Conservation (phyloP, 2,329 filamentous ascomycete species). For the Falciphora oryzae region DNA sequence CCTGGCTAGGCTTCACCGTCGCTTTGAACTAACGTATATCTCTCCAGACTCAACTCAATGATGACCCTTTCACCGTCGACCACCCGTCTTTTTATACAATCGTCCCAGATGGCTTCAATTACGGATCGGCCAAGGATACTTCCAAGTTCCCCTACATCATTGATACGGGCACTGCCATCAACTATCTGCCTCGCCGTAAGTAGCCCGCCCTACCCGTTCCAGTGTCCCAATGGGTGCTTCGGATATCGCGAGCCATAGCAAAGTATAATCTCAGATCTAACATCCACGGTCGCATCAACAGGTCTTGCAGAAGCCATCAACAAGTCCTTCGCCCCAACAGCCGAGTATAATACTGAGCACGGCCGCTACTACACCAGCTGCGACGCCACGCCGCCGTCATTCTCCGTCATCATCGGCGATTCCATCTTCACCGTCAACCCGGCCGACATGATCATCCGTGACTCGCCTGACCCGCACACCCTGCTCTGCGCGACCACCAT, state of each 20-base stretch:
- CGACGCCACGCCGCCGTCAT: conserved; percentile 37
- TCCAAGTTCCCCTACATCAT: conserved; percentile 44
- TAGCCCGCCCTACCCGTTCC: conserved; percentile 8
- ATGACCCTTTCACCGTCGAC: conserved; percentile 30
- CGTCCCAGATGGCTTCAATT: conserved; percentile 41
- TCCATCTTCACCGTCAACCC: conserved; percentile 42
- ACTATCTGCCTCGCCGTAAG: conserved; percentile 43
- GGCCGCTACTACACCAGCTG: conserved; percentile 44
- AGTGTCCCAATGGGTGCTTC: not conserved
- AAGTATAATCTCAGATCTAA: not conserved
- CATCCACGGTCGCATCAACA: conserved; percentile 15
- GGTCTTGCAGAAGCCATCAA: conserved; percentile 44
- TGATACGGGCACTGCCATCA: conserved; percentile 47
- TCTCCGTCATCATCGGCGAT: conserved; percentile 39
- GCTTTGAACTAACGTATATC: not conserved
- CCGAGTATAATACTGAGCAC: conserved; percentile 40
- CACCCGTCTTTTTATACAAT: conserved; percentile 49
- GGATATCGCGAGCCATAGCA: not conserved
- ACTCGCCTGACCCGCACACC: conserved; percentile 35
- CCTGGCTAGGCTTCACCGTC: conserved; percentile 7
- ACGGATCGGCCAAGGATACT: conserved; percentile 34
- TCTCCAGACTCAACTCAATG: conserved; percentile 36
- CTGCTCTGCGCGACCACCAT: conserved; percentile 44
- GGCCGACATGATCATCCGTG: conserved; percentile 39
- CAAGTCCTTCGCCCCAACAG: conserved; percentile 38